Evolutionary conservation across 495 filamentous ascomycete species (phyloP).

Genomic region (Penicillium manginii): DNA sequence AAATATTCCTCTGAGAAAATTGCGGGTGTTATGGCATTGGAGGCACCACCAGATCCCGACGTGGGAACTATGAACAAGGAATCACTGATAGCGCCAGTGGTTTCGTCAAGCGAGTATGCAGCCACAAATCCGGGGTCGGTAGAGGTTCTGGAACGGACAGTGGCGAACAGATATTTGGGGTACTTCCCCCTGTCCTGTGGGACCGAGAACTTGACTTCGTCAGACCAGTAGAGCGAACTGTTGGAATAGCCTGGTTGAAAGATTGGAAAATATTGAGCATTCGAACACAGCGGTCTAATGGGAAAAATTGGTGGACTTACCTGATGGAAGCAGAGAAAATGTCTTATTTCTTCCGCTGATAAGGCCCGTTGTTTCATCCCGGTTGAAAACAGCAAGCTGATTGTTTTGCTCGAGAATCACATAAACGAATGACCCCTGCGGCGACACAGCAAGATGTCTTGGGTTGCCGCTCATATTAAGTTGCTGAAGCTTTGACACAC

Average conservation of each 20-base stretch:
- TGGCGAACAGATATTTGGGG: constrained; percentile 1
- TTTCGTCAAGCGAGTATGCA: background rate
- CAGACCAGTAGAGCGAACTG: constrained; percentile 1
- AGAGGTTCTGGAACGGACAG: background rate
- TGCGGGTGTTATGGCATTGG: background rate
- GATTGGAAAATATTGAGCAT: background rate
- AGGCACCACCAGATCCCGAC: background rate
- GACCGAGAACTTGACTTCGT: background rate
- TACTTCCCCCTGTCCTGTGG: background rate
- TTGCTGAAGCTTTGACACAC: background rate
- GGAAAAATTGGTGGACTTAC: background rate
- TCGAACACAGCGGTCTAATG: background rate
- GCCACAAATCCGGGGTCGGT: background rate
- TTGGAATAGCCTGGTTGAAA: background rate
- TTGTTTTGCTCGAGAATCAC: background rate
- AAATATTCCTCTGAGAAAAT: background rate
- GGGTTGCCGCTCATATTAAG: background rate
- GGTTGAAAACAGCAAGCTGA: constrained; percentile 1
- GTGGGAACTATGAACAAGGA: background rate
- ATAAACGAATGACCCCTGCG: background rate
- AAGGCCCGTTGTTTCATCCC: background rate
- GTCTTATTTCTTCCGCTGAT: background rate
- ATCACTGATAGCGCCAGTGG: background rate
- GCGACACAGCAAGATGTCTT: background rate
- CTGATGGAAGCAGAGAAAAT: background rate